Conservation (phyloP, 2,329 filamentous ascomycete genomes). For the Fonsecaea multimorphosa region DNA sequence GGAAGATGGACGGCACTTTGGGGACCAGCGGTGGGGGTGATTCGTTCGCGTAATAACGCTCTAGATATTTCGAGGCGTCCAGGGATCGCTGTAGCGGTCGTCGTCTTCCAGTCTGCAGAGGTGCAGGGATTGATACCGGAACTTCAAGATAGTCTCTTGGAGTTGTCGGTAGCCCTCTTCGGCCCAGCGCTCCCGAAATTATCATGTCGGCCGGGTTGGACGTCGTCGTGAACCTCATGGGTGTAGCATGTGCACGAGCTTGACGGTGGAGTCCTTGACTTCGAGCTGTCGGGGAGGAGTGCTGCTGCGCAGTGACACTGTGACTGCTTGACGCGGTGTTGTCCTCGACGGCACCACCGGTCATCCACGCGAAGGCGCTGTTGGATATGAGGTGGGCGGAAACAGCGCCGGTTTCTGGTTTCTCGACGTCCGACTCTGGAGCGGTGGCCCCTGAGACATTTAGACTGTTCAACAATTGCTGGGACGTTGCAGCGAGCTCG, state of each 20-base stretch:
- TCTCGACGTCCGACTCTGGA: neutral
- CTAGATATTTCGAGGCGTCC: neutral
- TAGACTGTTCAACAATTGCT: conserved; percentile 16
- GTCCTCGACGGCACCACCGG: neutral
- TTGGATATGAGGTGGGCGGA: neutral
- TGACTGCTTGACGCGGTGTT: neutral
- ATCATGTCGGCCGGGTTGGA: neutral
- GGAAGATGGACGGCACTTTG: conserved; percentile 7
- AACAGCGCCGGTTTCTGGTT: neutral
- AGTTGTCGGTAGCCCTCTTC: neutral
- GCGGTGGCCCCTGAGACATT: neutral
- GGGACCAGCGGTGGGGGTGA: neutral
- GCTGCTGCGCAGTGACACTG: neutral
- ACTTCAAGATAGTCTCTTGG: neutral
- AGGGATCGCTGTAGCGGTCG: neutral
- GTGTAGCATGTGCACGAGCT: neutral
- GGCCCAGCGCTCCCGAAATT: neutral
- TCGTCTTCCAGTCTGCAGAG: neutral
- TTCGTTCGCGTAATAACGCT: conserved; percentile 1
- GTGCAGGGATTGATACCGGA: neutral
- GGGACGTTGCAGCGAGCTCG: conserved; percentile 23
- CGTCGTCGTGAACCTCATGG: neutral
- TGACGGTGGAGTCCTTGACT: neutral
- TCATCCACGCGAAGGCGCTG: conserved; percentile 23
- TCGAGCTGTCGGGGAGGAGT: neutral